Conservation (phyloP, 2,329 filamentous ascomycete genomes). For the Curvularia eragrostidis region DNA sequence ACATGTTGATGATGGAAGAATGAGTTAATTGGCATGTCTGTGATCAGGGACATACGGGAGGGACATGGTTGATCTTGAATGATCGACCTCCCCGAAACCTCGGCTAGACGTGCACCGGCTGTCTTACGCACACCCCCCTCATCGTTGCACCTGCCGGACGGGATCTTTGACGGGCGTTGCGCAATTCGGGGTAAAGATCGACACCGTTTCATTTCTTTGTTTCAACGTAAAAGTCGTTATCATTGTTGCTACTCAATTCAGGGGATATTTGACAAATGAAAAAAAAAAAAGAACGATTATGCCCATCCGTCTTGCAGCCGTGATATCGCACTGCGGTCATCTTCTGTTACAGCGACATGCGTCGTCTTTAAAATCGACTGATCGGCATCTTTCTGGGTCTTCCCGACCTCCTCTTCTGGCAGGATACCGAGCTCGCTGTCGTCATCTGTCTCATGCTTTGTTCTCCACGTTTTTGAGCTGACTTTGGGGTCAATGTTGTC, state of each 20-base stretch:
- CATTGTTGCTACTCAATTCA: conserved; percentile 1
- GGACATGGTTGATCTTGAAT: not conserved
- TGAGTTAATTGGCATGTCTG: not conserved
- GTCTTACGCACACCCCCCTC: not conserved
- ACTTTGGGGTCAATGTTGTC: conserved; percentile 17
- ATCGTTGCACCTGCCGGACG: not conserved
- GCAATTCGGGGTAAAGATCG: not conserved
- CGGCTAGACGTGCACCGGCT: not conserved
- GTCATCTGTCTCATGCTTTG: conserved; percentile 19
- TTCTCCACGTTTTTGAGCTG: conserved; percentile 11
- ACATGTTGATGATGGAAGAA: not conserved
- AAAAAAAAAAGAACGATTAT: conserved; percentile 5
- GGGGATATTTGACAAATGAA: not conserved
- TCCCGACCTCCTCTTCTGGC: conserved; percentile 7
- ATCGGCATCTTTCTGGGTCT: conserved; percentile 3
- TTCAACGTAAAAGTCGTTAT: conserved; percentile 1
- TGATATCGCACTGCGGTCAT: conserved; percentile 14
- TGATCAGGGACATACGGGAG: not conserved
- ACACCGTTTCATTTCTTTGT: not conserved
- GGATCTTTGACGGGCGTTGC: not conserved
- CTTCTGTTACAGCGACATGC: conserved; percentile 21
- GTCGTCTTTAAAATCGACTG: conserved; percentile 25
- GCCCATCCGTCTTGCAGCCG: conserved; percentile 19
- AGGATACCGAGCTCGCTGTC: conserved; percentile 30
- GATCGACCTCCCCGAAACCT: not conserved